Evolutionary conservation across 805 yeast genomes (phyloP).

Genomic region (Kuraishia piskuri): DNA sequence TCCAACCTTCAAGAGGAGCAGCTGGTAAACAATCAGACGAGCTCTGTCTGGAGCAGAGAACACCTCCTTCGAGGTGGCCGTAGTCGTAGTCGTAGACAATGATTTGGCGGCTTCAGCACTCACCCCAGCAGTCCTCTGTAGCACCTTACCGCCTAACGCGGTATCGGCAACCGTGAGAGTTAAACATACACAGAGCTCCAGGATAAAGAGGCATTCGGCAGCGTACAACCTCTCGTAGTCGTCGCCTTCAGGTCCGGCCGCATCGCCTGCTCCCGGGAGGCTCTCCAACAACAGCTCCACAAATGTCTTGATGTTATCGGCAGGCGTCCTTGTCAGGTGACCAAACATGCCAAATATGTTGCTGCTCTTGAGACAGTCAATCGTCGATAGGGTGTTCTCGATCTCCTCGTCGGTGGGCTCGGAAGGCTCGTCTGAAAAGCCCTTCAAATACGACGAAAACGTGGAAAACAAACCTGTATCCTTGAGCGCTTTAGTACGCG

Average conservation of each 20-base stretch:
- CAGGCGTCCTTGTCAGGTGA: constrained; percentile 30
- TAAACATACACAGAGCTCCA: constrained; percentile 23
- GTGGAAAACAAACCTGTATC: constrained; percentile 82
- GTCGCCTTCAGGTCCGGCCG: constrained; percentile 9
- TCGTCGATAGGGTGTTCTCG: constrained; percentile 72
- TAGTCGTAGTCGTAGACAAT: too few species aligned
- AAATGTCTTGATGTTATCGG: constrained; percentile 24
- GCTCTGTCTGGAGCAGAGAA: constrained; percentile 10
- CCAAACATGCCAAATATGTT: constrained; percentile 48
- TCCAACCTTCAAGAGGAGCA: constrained; percentile 26
- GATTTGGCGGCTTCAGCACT: constrained; percentile 11
- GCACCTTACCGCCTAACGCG: constrained; percentile 12
- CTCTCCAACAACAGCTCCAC: constrained; percentile 24
- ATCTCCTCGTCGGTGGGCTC: constrained; percentile 94
- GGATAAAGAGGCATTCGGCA: constrained; percentile 20
- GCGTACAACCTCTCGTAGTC: constrained; percentile 18
- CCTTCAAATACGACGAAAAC: constrained; percentile 84
- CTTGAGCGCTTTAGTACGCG: constrained; percentile 53
- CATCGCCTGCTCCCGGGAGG: constrained; percentile 19
- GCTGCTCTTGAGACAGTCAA: constrained; percentile 75
- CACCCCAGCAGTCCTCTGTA: constrained; percentile 15
- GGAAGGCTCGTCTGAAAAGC: constrained; percentile 74
- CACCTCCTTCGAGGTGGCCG: too few species aligned
- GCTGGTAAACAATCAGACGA: constrained; percentile 43
- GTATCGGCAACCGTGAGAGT: constrained; percentile 19